These are phyloP conservation scores for Phyllosticta citrichinensis DNA, from an alignment of 2,329 filamentous ascomycete genomes.

Conservation along the genomic window DNA sequence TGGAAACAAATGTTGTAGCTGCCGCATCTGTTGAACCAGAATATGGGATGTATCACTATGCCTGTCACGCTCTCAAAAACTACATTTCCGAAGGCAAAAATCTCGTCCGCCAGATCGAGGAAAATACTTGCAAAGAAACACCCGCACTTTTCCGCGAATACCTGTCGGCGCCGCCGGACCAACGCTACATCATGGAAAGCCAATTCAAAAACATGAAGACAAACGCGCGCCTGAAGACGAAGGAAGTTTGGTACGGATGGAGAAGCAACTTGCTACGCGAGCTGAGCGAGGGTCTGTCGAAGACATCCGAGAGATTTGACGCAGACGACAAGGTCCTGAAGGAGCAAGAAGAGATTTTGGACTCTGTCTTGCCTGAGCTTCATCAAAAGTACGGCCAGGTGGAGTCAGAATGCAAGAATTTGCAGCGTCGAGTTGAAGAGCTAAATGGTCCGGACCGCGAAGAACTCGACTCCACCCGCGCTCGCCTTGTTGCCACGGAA, in stretches of 20 bases:
- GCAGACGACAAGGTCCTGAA: constrained; percentile 58
- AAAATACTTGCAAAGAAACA: constrained; percentile 79
- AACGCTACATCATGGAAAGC: constrained; percentile 82
- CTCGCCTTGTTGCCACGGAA: constrained; percentile 55
- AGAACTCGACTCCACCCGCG: constrained; percentile 64
- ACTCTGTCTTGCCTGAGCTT: constrained; percentile 56
- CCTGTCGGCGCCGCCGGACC: constrained; percentile 69
- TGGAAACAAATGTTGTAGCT: constrained; percentile 76
- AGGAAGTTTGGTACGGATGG: constrained; percentile 98
- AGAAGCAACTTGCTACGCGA: constrained; percentile 78
- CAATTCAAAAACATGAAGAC: constrained; percentile 98
- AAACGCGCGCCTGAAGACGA: constrained; percentile 78
- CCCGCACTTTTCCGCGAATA: constrained; percentile 89
- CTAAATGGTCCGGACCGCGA: constrained; percentile 71
- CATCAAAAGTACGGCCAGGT: constrained; percentile 52
- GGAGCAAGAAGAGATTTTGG: constrained; percentile 59
- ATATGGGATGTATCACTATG: constrained; percentile 90
- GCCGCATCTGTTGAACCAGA: constrained; percentile 87
- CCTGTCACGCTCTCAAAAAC: constrained; percentile 88
- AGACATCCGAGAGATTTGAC: constrained; percentile 67
- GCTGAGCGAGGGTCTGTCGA: constrained; percentile 68
- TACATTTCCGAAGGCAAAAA: constrained; percentile 90
- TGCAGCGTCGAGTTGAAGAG: constrained; percentile 64
- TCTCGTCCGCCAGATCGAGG: constrained; percentile 84
- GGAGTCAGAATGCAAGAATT: constrained; percentile 51